phyloP scores from a whole-genome alignment of 108 stramenopile species.

The Nitzschia sp. region DNA sequence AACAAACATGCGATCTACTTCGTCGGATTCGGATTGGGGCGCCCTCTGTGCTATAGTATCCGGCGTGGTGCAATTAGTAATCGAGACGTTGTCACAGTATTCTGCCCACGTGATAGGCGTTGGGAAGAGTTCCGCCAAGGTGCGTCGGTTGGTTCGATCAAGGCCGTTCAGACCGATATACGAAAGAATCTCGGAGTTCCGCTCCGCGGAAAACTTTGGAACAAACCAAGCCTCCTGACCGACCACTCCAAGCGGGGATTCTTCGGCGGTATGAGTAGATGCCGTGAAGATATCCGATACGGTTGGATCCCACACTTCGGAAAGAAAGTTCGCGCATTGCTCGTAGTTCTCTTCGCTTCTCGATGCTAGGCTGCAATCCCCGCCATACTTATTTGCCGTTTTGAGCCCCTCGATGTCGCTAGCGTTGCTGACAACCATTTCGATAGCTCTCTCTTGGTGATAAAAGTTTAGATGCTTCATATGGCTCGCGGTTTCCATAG shows the following conservation, averaged over 20 bases:
- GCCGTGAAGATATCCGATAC: neutral
- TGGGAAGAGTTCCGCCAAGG: constrained; percentile 34
- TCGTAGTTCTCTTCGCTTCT: constrained; percentile 16
- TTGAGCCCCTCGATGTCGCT: neutral
- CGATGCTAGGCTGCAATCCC: constrained; percentile 9
- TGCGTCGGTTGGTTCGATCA: neutral
- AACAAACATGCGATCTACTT: neutral
- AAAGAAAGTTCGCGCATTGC: constrained; percentile 27
- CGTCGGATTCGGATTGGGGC: constrained; percentile 25
- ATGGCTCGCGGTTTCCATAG: constrained; percentile 13
- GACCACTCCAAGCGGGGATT: neutral
- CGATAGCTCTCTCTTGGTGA: neutral
- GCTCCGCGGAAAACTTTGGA: constrained; percentile 25
- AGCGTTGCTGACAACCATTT: neutral
- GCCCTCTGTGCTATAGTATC: constrained; percentile 22
- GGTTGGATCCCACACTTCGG: constrained; percentile 24
- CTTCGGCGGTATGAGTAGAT: neutral
- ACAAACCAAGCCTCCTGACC: constrained; percentile 31
- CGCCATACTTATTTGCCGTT: neutral
- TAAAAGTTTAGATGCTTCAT: constrained; percentile 21
- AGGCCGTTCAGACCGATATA: constrained; percentile 38
- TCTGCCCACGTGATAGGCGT: constrained; percentile 40
- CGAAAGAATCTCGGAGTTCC: constrained; percentile 26
- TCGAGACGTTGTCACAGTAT: constrained; percentile 36
- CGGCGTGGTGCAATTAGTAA: constrained; percentile 19